A percentile compares a stretch with the other conserved stretches of the same genome.
These are phyloP conservation scores for Solanum virginianum DNA, from an alignment of 257 asterid species.

Conservation along the genomic window DNA sequence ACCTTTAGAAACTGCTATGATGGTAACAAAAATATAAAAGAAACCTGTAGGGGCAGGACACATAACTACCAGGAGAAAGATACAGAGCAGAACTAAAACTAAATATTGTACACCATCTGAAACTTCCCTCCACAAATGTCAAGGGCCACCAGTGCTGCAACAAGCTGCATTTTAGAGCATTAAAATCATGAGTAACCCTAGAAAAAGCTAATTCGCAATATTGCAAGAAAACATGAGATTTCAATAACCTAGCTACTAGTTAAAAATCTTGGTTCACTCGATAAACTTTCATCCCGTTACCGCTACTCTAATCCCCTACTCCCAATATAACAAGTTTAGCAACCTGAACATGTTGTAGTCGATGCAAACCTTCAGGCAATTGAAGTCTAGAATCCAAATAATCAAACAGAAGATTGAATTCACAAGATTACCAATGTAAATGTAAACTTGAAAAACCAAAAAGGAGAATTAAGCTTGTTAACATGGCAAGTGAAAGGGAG, in stretches of 20 bases:
- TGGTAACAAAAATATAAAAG: background rate
- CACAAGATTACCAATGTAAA: background rate
- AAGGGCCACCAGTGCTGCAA: background rate
- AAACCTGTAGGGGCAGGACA: background rate
- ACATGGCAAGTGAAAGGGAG: background rate
- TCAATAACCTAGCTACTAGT: background rate
- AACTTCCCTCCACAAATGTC: background rate
- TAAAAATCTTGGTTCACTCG: background rate
- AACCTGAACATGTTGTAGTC: background rate
- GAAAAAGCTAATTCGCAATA: background rate
- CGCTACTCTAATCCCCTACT: background rate
- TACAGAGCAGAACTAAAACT: background rate
- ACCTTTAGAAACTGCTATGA: background rate
- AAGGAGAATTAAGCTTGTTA: background rate
- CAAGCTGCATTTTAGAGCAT: background rate
- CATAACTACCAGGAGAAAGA: background rate
- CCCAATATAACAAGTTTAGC: background rate
- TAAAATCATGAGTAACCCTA: background rate
- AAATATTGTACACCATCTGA: background rate
- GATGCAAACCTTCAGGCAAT: background rate
- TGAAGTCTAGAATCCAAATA: background rate
- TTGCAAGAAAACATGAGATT: background rate
- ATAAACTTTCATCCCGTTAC: background rate
- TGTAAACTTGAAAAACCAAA: background rate
- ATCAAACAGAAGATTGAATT: background rate